Conservation (phyloP, 176 grass and related monocot genomes). For the Phoenix dactylifera region DNA sequence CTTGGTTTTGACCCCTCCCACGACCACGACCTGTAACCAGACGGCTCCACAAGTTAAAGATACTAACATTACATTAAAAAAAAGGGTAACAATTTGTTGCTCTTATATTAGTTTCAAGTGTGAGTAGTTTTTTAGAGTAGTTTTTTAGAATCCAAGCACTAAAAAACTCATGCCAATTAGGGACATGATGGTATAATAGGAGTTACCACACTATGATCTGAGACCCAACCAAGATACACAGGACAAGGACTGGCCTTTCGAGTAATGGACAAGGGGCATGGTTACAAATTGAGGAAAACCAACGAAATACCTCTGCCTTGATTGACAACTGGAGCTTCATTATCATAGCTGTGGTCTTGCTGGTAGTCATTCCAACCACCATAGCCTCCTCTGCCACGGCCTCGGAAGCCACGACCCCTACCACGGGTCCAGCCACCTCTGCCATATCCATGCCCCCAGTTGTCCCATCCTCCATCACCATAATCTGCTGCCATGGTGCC, state of each 20-base stretch:
- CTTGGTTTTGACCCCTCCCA: slow-evolving; percentile 46
- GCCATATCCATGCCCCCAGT: slow-evolving; percentile 43
- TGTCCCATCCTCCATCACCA: slow-evolving; percentile 29
- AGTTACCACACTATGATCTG: not conserved
- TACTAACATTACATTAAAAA: too few species aligned
- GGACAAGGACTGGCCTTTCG: too few species aligned
- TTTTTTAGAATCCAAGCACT: too few species aligned
- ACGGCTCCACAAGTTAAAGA: too few species aligned
- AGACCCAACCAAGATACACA: not conserved
- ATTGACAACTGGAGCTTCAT: slow-evolving; percentile 44
- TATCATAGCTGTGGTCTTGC: slow-evolving; percentile 22
- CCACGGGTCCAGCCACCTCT: slow-evolving; percentile 47
- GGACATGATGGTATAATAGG: slow-evolving; percentile 1
- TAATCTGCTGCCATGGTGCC: slow-evolving; percentile 15
- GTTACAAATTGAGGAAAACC: too few species aligned
- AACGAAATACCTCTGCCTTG: slow-evolving; percentile 41
- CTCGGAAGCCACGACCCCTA: slow-evolving; percentile 38
- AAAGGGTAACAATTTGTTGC: too few species aligned
- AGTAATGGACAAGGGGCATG: not conserved
- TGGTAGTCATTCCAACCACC: slow-evolving; percentile 23
- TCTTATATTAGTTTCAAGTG: too few species aligned
- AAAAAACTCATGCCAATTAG: too few species aligned
- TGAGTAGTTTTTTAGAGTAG: too few species aligned
- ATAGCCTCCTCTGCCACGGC: slow-evolving; percentile 48
- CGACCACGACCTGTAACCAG: slow-evolving; percentile 34